phyloP scores from a whole-genome alignment of 108 stramenopile genomes.

The Cyclotella sp. region DNA sequence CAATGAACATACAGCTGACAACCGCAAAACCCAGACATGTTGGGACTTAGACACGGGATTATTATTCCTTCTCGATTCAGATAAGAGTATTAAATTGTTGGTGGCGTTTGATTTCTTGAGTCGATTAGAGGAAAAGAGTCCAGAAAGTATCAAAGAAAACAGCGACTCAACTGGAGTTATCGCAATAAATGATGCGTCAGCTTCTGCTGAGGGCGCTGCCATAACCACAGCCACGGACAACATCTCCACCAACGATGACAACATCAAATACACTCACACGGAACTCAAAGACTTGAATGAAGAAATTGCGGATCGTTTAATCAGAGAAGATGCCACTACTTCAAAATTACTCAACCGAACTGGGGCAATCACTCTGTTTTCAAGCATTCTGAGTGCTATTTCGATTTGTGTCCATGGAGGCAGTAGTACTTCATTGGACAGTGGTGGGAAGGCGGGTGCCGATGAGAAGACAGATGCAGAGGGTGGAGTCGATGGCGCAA shows the following conservation, averaged over 20 bases:
- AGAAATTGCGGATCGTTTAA: slow-evolving; percentile 35
- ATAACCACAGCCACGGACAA: not conserved
- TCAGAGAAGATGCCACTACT: slow-evolving; percentile 35
- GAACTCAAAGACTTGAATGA: slow-evolving; percentile 38
- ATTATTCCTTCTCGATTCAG: slow-evolving; percentile 69
- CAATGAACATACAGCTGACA: slow-evolving; percentile 40
- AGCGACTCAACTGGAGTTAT: slow-evolving; percentile 8
- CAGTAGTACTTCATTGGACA: not conserved
- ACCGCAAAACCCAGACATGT: slow-evolving; percentile 45
- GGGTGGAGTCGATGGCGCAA: slow-evolving; percentile 6
- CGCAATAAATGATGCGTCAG: not conserved
- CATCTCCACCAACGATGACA: not conserved
- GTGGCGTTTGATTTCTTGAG: slow-evolving; percentile 62
- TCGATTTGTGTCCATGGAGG: slow-evolving; percentile 63
- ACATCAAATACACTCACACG: not conserved
- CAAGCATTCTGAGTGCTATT: slow-evolving; percentile 70
- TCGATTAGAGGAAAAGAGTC: not conserved
- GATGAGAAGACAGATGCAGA: not conserved
- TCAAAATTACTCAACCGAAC: slow-evolving; percentile 32
- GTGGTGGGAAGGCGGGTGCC: slow-evolving; percentile 1
- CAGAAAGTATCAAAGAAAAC: slow-evolving; percentile 16
- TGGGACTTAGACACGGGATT: slow-evolving; percentile 46
- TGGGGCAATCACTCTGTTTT: slow-evolving; percentile 66
- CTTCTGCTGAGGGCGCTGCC: not conserved
- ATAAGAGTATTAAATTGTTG: slow-evolving; percentile 64